phyloP scores from a whole-genome alignment of 345 rosid genomes.

The Erysimum cheiranthoides region DNA sequence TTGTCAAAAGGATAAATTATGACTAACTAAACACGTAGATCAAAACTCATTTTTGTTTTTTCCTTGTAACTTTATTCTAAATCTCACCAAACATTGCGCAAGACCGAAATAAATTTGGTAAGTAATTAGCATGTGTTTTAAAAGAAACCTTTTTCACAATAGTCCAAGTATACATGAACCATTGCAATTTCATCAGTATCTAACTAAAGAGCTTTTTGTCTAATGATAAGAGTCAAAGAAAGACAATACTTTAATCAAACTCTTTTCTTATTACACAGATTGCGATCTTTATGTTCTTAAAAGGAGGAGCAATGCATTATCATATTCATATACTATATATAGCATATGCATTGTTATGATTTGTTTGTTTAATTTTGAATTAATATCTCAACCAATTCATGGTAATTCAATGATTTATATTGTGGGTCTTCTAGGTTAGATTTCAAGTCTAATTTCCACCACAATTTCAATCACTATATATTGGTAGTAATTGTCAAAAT shows the following conservation, averaged over 20 bases:
- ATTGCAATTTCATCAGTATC: constrained; percentile 13
- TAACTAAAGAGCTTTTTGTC: constrained; percentile 20
- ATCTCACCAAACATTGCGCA: constrained; percentile 41
- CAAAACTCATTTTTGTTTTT: too few relatives aligned
- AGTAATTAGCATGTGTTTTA: constrained; percentile 35
- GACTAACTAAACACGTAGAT: neutral
- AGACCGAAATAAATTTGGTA: constrained; percentile 13
- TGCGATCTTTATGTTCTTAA: constrained; percentile 10
- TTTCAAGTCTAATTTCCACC: neutral
- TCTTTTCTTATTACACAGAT: constrained; percentile 19
- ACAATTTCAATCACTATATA: neutral
- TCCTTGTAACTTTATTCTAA: constrained; percentile 28
- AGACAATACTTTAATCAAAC: constrained; percentile 29
- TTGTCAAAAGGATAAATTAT: neutral
- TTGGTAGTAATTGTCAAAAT: too few relatives aligned
- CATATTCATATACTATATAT: constrained; percentile 25
- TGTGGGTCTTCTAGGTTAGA: neutral
- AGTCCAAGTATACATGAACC: constrained; percentile 46
- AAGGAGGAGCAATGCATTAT: constrained; percentile 22
- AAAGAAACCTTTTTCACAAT: constrained; percentile 27
- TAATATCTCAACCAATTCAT: neutral
- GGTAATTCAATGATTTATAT: neutral
- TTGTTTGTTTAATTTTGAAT: neutral
- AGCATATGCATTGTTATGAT: neutral
- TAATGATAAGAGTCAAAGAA: constrained; percentile 39